Evolutionary conservation across 2,329 filamentous ascomycete genomes (phyloP), one percentile per base, ranked within the genome.

Genomic region (Cytospora chrysosperma): DNA sequence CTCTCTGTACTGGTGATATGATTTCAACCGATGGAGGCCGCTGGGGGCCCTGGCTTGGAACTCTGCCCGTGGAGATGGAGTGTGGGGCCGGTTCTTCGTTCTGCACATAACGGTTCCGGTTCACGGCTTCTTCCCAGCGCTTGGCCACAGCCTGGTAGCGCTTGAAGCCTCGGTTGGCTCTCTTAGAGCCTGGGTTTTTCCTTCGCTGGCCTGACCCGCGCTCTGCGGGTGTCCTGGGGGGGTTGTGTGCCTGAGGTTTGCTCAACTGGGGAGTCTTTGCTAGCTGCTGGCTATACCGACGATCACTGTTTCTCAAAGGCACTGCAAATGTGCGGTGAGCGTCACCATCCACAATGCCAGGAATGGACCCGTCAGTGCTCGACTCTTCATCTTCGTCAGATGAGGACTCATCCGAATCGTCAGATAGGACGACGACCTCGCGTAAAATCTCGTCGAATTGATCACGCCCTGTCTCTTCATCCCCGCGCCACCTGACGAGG

Each of bases 401-500:
- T 6, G 75, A 77, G 10, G 72, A 75, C 5, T 77, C 76, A 4
- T 79, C 79, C n/a, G 59, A 62, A 49, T 78, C 81, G 70, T 86
- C 83, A 10, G 85, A 86, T 52, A 89, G 87, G 69, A 88, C 82
- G 59, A 89, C 84, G 13, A 89, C 85, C 73, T 89, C 87, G 57
- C 85, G 81, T 37, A 89, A 77, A 63, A 89, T 88, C 71, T 89
- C 86, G 64, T 89, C 86, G 19, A 89, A 79, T 72, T 88, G 85
- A 69, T 89, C 86, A 56, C 86, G 83, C 28, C 87, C 87, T 21
- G 83, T 88, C 72, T 89, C 87, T 72, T 89, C 87, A 69, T 89
- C 87, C 61, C 87, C 87, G 76, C 87, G 86, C 87, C 87, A 89
- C 82, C 88, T 88, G 78, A 88, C 83, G 73, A 89, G 82, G 59